These are phyloP conservation scores for Epichloe aotearoae DNA, from an alignment of 2,329 filamentous ascomycete species.

Conservation along the genomic window DNA sequence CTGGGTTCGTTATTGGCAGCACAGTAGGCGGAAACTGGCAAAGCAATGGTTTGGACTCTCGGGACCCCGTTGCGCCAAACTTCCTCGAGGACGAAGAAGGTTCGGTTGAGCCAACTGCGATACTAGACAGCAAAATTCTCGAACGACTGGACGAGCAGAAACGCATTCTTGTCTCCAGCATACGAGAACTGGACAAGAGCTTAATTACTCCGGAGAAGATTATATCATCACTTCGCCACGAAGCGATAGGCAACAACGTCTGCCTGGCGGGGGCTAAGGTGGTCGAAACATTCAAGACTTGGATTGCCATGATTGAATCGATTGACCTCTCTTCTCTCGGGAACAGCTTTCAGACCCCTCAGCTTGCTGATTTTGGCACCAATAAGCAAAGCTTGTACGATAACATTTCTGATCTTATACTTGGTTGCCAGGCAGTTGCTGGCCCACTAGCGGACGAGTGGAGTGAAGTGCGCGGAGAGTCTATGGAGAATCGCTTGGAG, in stretches of 20 bases:
- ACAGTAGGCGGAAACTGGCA: slow-evolving; percentile 79
- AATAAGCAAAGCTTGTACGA: slow-evolving; percentile 94
- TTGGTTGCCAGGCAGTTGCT: slow-evolving; percentile 83
- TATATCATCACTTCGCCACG: slow-evolving; percentile 64
- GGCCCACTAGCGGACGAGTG: slow-evolving; percentile 89
- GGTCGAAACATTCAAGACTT: slow-evolving; percentile 78
- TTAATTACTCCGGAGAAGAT: slow-evolving; percentile 68
- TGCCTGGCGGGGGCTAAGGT: slow-evolving; percentile 68
- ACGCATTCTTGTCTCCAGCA: slow-evolving; percentile 69
- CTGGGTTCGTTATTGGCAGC: slow-evolving; percentile 84
- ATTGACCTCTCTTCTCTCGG: slow-evolving; percentile 74
- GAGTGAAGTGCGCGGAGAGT: slow-evolving; percentile 82
- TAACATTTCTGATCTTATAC: slow-evolving; percentile 74
- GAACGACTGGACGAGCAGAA: slow-evolving; percentile 79
- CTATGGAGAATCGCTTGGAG: slow-evolving; percentile 73
- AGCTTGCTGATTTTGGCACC: slow-evolving; percentile 72
- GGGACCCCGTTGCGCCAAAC: slow-evolving; percentile 64
- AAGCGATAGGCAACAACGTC: slow-evolving; percentile 67
- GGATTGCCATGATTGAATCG: slow-evolving; percentile 81
- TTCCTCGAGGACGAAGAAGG: slow-evolving; percentile 76
- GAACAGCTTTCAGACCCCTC: slow-evolving; percentile 68
- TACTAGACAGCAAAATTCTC: slow-evolving; percentile 63
- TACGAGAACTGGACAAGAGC: slow-evolving; percentile 77
- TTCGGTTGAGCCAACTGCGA: slow-evolving; percentile 54
- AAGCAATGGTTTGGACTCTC: slow-evolving; percentile 50